These are phyloP conservation scores for Incumbomyces delicatus DNA, from an alignment of 2,329 filamentous ascomycete species.

Conservation along the genomic window DNA sequence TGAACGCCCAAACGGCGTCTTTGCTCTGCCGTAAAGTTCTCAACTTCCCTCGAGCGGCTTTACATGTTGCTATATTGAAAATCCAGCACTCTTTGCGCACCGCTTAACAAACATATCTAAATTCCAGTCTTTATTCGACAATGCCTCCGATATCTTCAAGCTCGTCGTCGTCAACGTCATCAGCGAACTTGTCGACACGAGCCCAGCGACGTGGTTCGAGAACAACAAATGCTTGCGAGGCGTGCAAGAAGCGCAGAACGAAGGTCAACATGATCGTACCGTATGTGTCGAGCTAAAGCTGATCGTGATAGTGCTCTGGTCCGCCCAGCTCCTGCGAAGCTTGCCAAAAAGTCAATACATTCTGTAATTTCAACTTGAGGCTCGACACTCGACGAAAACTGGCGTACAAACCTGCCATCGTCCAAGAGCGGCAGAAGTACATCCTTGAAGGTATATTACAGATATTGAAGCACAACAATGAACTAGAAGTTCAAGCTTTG, in stretches of 20 bases:
- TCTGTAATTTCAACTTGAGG: conserved; percentile 10
- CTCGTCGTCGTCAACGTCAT: conserved; percentile 33
- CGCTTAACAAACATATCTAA: no score
- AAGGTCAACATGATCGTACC: not conserved
- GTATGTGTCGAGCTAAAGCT: not conserved
- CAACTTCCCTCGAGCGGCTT: not conserved
- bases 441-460: conserved; percentile 10
- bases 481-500: not conserved
- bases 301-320: conserved; percentile 6
- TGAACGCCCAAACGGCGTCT: no score
- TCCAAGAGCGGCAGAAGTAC: conserved; percentile 9
- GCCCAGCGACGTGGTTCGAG: conserved; percentile 42
- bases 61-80: not conserved
- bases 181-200: not conserved
- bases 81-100: not conserved
- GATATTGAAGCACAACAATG: conserved; percentile 10
- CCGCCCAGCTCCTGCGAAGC: conserved; percentile 7
- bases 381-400: conserved; percentile 8
- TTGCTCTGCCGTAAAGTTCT: not conserved
- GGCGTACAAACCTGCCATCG: conserved; percentile 7
- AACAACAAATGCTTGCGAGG: conserved; percentile 9
- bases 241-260: conserved; percentile 11
- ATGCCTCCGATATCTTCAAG: not conserved
- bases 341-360: conserved; percentile 8
- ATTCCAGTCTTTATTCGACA: no score